Conservation (phyloP, 495 filamentous ascomycete species). For the Talaromyces liani region DNA sequence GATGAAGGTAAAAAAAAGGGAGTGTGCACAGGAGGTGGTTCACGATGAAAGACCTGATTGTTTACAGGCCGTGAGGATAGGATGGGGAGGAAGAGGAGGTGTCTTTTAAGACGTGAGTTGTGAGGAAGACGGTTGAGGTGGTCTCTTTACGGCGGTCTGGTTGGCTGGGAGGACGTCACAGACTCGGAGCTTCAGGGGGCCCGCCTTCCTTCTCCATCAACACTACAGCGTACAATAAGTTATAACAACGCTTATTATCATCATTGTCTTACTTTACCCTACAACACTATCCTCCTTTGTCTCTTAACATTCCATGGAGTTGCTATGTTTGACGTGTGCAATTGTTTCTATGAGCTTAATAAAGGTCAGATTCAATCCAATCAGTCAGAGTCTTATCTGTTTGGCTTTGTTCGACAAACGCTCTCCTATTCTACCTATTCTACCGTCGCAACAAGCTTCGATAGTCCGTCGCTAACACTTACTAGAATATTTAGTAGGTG, state of each 20-base stretch:
- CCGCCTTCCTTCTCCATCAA: background rate
- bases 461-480: background rate
- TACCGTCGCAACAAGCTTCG: background rate
- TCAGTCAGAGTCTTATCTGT: background rate
- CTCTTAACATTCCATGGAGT: background rate
- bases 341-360: background rate
- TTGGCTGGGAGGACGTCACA: background rate
- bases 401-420: background rate
- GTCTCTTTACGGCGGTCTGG: background rate
- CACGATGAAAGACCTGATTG: background rate
- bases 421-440: background rate
- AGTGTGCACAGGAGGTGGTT: background rate
- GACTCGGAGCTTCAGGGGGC: background rate
- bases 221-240: background rate
- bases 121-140: constrained; percentile 1
- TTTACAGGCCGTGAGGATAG: background rate
- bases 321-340: background rate
- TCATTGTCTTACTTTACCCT: background rate
- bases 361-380: background rate
- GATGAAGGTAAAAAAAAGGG: background rate
- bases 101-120: background rate
- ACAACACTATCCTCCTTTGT: background rate
- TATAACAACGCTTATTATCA: background rate
- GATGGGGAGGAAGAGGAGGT: background rate
- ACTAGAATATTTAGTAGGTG: background rate